These are phyloP conservation scores for Ceraceosorus guamensis DNA, from an alignment of 1,284 basidiomycete genomes.

Conservation along the genomic window DNA sequence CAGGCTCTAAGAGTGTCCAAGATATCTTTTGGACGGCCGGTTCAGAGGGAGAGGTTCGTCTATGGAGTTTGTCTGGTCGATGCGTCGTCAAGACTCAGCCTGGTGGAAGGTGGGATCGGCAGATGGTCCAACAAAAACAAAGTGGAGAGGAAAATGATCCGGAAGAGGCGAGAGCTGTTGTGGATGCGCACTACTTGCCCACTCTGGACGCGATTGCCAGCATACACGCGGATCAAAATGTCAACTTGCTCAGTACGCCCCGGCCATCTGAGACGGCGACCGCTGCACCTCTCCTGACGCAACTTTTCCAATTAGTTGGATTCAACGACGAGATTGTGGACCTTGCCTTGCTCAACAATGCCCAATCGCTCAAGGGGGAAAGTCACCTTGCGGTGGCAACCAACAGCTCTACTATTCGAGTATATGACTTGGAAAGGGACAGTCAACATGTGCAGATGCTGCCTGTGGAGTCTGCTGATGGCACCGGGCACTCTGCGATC, in stretches of 20 bases:
- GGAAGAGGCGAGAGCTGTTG: constrained; percentile 34
- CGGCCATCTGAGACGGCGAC: too few relatives aligned
- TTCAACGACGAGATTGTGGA: constrained; percentile 99
- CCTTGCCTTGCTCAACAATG: constrained; percentile 51
- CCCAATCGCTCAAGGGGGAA: constrained; percentile 29
- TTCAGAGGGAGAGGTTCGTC: constrained; percentile 24
- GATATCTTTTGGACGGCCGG: constrained; percentile 37
- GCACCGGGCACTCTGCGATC: constrained; percentile 67
- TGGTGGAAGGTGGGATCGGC: constrained; percentile 5
- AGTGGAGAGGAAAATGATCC: too few relatives aligned
- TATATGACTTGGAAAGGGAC: constrained; percentile 60
- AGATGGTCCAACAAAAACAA: not conserved
- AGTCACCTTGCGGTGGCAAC: constrained; percentile 84
- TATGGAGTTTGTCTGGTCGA: constrained; percentile 28
- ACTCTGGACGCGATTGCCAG: constrained; percentile 54
- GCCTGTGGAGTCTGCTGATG: not conserved
- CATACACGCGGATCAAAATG: constrained; percentile 91
- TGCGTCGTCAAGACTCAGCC: constrained; percentile 14
- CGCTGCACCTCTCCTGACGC: constrained; percentile 61
- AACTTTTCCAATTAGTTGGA: constrained; percentile 67
- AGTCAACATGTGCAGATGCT: constrained; percentile 25
- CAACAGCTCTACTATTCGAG: constrained; percentile 82
- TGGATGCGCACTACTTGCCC: constrained; percentile 22
- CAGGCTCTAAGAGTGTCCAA: too few relatives aligned
- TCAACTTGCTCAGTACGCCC: too few relatives aligned